Conservation (phyloP, 2,329 filamentous ascomycete species). For the Pyricularia sp. region DNA sequence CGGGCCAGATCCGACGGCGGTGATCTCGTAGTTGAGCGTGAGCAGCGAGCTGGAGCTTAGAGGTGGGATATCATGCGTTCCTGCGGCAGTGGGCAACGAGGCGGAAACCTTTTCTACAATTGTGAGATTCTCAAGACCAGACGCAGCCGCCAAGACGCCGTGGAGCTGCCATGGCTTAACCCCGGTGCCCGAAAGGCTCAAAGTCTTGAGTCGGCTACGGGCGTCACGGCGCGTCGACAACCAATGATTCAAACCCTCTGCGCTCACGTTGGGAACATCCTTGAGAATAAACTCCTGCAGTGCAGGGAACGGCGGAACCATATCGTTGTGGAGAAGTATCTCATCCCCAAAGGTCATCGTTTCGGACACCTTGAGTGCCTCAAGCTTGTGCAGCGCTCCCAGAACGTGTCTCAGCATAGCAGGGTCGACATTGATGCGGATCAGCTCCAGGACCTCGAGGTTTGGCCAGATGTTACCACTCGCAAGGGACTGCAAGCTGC, state of each 20-base stretch:
- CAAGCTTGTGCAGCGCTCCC: constrained; percentile 54
- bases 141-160: constrained; percentile 47
- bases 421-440: constrained; percentile 60
- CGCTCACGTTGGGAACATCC: constrained; percentile 62
- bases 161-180: constrained; percentile 55
- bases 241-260: constrained; percentile 59
- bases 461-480: constrained; percentile 57
- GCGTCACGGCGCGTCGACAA: constrained; percentile 48
- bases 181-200: constrained; percentile 65
- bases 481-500: constrained; percentile 61
- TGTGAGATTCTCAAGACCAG: constrained; percentile 46
- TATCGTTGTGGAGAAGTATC: constrained; percentile 55
- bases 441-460: constrained; percentile 65
- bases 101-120: constrained; percentile 41
- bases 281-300: constrained; percentile 66
- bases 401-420: constrained; percentile 62
- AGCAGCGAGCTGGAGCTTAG: constrained; percentile 60
- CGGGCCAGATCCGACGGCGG: constrained; percentile 42
- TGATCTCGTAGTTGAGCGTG: constrained; percentile 77
- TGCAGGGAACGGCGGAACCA: constrained; percentile 63
- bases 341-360: constrained; percentile 65
- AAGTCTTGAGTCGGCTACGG: constrained; percentile 50
- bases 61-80: constrained; percentile 40
- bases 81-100: constrained; percentile 36
- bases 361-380: constrained; percentile 65